Evolutionary conservation across 129 eudicot species (phyloP).

Genomic region (Escallonia herrerae): DNA sequence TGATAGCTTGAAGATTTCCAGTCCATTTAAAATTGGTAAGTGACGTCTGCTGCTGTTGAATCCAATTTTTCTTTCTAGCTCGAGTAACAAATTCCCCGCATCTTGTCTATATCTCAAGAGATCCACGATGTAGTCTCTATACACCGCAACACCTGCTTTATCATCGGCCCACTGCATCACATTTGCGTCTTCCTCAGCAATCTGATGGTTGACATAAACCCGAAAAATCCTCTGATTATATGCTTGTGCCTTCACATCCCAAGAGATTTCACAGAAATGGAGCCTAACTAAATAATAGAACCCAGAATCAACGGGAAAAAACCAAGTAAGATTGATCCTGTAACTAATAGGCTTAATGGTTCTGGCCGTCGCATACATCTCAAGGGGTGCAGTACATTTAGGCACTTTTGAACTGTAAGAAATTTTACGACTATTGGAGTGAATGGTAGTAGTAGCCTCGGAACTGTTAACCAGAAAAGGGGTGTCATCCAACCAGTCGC

Average conservation of each 20-base stretch:
- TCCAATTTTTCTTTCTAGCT: too few relatives aligned
- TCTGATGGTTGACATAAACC: conserved; percentile 11
- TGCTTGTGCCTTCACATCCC: neutral
- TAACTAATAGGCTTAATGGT: neutral
- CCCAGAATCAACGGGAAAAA: conserved; percentile 19
- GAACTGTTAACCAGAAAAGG: too few relatives aligned
- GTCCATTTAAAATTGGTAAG: conserved; percentile 15
- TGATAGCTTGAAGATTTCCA: conserved; percentile 26
- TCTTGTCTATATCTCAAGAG: too few relatives aligned
- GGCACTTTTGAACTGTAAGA: too few relatives aligned
- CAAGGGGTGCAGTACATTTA: too few relatives aligned
- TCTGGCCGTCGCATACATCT: neutral
- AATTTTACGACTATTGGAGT: too few relatives aligned
- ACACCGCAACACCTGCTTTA: neutral
- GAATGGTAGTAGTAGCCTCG: too few relatives aligned
- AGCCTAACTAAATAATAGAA: conserved; percentile 18
- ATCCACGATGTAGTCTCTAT: conserved; percentile 18
- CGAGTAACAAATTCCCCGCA: too few relatives aligned
- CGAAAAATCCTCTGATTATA: conserved; percentile 7
- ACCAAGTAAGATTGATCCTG: conserved; percentile 13
- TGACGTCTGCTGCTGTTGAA: too few relatives aligned
- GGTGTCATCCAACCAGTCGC: too few relatives aligned
- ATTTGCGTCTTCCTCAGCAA: neutral
- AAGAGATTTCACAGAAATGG: conserved; percentile 18
- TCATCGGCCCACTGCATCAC: neutral